Evolutionary conservation across 1,139 yeast species (phyloP).

Genomic region (Blastobotrys capitulatus): DNA sequence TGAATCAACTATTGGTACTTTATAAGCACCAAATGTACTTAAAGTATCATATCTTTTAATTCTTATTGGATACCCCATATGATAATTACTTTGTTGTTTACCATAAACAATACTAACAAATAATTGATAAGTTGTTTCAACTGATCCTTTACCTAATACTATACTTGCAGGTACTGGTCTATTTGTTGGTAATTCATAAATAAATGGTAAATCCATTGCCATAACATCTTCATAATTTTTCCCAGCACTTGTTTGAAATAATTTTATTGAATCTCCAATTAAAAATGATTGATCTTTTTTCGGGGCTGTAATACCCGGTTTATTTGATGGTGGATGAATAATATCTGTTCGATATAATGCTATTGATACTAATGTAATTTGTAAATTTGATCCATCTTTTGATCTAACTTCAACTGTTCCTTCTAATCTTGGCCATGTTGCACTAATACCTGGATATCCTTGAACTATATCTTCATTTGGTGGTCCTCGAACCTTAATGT

Average conservation of each 20-base stretch:
- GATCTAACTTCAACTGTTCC: constrained; percentile 37
- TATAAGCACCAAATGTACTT: constrained; percentile 36
- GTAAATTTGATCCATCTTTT: constrained; percentile 23
- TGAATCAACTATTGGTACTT: constrained; percentile 29
- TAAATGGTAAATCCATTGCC: constrained; percentile 38
- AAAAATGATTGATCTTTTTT: constrained; percentile 34
- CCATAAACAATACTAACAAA: constrained; percentile 31
- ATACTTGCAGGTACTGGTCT: constrained; percentile 35
- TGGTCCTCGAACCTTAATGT: constrained; percentile 33
- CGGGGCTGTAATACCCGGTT: constrained; percentile 31
- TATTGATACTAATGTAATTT: constrained; percentile 29
- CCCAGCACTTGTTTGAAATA: constrained; percentile 27
- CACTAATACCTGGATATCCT: constrained; percentile 40
- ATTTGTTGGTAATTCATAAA: constrained; percentile 32
- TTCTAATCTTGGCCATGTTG: constrained; percentile 39
- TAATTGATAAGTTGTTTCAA: constrained; percentile 33
- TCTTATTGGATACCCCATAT: constrained; percentile 33
- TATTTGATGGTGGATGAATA: constrained; percentile 32
- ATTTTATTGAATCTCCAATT: constrained; percentile 30
- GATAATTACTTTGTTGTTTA: constrained; percentile 23
- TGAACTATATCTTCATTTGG: constrained; percentile 39
- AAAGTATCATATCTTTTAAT: constrained; percentile 37
- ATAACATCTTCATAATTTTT: constrained; percentile 26
- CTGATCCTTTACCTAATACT: constrained; percentile 29
- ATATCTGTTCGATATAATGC: constrained; percentile 39